phyloP scores from a whole-genome alignment of 2,329 filamentous ascomycete species.

The Meredithiella fracta region DNA sequence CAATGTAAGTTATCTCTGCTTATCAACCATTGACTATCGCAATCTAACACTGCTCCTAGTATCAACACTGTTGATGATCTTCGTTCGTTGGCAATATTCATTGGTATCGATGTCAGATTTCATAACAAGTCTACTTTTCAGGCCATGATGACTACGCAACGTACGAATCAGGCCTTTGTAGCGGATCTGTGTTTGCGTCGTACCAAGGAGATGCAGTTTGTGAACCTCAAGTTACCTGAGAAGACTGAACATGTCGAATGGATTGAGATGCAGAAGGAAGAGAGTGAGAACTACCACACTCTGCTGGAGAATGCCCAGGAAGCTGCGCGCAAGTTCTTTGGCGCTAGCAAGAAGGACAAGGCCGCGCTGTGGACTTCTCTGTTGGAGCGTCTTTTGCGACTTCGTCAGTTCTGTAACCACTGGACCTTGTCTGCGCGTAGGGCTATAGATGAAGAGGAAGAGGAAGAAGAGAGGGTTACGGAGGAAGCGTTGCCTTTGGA shows the following conservation, averaged over 20 bases:
- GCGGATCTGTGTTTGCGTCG: slow-evolving; percentile 63
- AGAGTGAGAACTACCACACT: slow-evolving; percentile 61
- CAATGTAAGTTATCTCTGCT: slow-evolving; percentile 36
- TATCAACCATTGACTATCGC: background rate
- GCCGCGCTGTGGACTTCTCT: slow-evolving; percentile 25
- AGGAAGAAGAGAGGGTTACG: background rate
- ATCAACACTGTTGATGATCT: slow-evolving; percentile 70
- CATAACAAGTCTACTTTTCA: slow-evolving; percentile 61
- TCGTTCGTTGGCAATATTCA: slow-evolving; percentile 62
- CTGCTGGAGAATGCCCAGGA: slow-evolving; percentile 56
- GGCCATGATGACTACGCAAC: slow-evolving; percentile 42
- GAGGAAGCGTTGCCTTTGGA: background rate
- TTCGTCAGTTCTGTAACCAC: slow-evolving; percentile 77
- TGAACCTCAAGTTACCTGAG: slow-evolving; percentile 62
- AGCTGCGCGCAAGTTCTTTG: slow-evolving; percentile 28
- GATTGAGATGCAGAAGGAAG: slow-evolving; percentile 55
- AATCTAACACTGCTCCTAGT: slow-evolving; percentile 19
- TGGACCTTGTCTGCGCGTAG: slow-evolving; percentile 61
- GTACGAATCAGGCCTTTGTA: slow-evolving; percentile 63
- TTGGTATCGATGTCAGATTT: slow-evolving; percentile 59
- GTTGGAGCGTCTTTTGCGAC: slow-evolving; percentile 63
- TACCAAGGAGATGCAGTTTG: slow-evolving; percentile 75
- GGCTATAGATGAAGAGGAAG: slow-evolving; percentile 36
- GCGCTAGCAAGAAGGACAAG: slow-evolving; percentile 22
- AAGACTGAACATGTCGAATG: slow-evolving; percentile 65